Base-by-base conservation (phyloP, 805 yeast genomes). In the Candida berthetii region DNA sequence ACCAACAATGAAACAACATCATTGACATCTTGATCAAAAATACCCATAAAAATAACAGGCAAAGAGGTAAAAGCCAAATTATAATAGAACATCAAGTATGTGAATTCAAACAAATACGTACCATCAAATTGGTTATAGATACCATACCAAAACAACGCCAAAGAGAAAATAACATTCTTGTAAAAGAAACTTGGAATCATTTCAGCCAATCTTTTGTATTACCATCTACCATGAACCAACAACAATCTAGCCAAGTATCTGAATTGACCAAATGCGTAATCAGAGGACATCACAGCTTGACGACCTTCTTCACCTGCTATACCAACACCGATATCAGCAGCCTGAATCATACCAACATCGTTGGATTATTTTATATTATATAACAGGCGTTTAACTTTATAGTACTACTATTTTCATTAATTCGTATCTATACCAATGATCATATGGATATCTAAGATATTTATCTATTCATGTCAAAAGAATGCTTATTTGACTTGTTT, bases 271-370 rank as follows among this genome's bases (percentile, higher is more conserved):
- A 85, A 65, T 17, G 91, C 95, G 62, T 83, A 85, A 65, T 85
- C 95, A 1, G 91, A 81, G 20, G 89, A 81, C 95, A 85, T 85
- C 5, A 77, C 93, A 16, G 93, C 93, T 62, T 85, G 93, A 46
- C 93, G 69, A 56, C 95, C 95, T 68, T 85, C 95, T 66, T 85
- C 93, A 64, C 95, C 95, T 3, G 90, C 90, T 57, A 85, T 85
- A 65, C 95, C 95, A 42, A 85, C 85, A 54, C 95, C 95, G 36
- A 85, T 82, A 62, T 85, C 82, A 1, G 95, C 93, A 24, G 89
- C 80, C 60, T 85, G 95, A 50, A 85, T 85, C 95, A 85, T 85
- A 11, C 95, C 90, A 47, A 85, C 95, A 65, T 85, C 95, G 58
- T 85, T 85, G 17, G 93, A n/a, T n/a, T n/a, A n/a, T n/a, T n/a